A percentile compares a stretch with the other conserved stretches of the same genome.
These are phyloP conservation scores for Mycena filopes DNA, from an alignment of 768 basidiomycete species.

Conservation along the genomic window DNA sequence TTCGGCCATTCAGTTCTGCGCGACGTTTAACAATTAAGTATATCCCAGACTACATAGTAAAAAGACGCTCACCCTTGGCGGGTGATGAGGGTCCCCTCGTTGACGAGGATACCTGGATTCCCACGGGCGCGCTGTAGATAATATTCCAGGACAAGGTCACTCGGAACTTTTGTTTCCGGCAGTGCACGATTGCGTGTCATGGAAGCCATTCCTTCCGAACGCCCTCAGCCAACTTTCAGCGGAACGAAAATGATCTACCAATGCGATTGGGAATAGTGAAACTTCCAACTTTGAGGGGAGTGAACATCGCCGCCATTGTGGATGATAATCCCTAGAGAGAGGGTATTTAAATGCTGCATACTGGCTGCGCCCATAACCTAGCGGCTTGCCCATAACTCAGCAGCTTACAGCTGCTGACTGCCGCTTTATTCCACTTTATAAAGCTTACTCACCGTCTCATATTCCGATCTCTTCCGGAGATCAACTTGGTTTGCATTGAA, in stretches of 20 bases:
- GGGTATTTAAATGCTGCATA: too few relatives aligned
- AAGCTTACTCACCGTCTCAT: too few relatives aligned
- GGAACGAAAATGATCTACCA: background rate
- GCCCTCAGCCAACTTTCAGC: background rate
- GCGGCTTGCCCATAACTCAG: too few relatives aligned
- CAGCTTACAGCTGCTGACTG: too few relatives aligned
- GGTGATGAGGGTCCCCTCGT: background rate
- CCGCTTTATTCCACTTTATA: too few relatives aligned
- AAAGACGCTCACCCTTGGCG: background rate
- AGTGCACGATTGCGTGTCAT: slow-evolving; percentile 2
- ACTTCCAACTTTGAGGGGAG: background rate
- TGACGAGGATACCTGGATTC: slow-evolving; percentile 1
- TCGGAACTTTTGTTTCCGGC: background rate
- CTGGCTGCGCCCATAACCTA: too few relatives aligned
- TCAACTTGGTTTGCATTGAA: too few relatives aligned
- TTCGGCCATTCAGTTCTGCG: slow-evolving; percentile 9
- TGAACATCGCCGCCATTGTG: background rate
- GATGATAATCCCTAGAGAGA: too few relatives aligned
- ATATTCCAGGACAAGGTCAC: slow-evolving; percentile 5
- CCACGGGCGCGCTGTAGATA: slow-evolving; percentile 7
- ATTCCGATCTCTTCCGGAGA: too few relatives aligned
- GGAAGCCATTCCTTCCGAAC: background rate
- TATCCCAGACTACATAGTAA: background rate
- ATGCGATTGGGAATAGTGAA: slow-evolving; percentile 1
- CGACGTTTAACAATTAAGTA: background rate